These are phyloP conservation scores for Cairneyella variabilis DNA, from an alignment of 495 filamentous ascomycete species.

Conservation along the genomic window DNA sequence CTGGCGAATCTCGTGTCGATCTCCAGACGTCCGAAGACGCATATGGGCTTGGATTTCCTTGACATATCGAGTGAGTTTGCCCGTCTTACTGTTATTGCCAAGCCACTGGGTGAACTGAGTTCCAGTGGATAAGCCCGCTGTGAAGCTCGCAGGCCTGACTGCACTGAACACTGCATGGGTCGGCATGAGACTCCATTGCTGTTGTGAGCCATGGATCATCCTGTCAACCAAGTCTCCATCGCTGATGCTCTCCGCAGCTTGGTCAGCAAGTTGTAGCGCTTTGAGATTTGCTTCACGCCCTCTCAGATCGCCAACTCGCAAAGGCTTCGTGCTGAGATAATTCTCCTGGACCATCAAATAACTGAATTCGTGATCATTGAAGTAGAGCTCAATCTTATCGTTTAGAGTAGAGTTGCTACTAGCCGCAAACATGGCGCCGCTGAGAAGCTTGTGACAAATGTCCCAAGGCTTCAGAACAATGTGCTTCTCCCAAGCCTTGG, in stretches of 20 bases:
- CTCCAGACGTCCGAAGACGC: conserved; percentile 86
- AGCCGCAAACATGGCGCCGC: conserved; percentile 76
- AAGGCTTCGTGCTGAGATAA: conserved; percentile 79
- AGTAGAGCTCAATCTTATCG: conserved; percentile 98
- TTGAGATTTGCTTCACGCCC: conserved; percentile 68
- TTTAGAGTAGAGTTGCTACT: conserved; percentile 82
- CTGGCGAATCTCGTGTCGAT: conserved; percentile 89
- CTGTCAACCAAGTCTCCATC: conserved; percentile 95
- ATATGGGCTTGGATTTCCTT: conserved; percentile 98
- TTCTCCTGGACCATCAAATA: conserved; percentile 98
- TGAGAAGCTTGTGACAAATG: conserved; percentile 88
- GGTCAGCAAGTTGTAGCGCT: conserved; percentile 74
- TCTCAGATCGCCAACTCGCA: conserved; percentile 49
- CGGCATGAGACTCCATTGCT: conserved; percentile 98
- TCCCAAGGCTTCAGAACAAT: conserved; percentile 97
- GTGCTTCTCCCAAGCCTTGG: conserved; percentile 97
- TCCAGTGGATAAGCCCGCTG: conserved; percentile 67
- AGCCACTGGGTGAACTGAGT: conserved; percentile 82
- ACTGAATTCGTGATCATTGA: conserved; percentile 98
- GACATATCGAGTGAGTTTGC: conserved; percentile 78
- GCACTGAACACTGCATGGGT: conserved; percentile 96
- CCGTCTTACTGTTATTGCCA: conserved; percentile 87
- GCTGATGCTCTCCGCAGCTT: conserved; percentile 91
- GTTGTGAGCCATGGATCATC: conserved; percentile 97
- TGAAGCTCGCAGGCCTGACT: conserved; percentile 84